A percentile compares a stretch with the other conserved stretches of the same genome.
These are phyloP conservation scores for Quercus alba DNA, from an alignment of 306 rosid species.

Conservation along the genomic window DNA sequence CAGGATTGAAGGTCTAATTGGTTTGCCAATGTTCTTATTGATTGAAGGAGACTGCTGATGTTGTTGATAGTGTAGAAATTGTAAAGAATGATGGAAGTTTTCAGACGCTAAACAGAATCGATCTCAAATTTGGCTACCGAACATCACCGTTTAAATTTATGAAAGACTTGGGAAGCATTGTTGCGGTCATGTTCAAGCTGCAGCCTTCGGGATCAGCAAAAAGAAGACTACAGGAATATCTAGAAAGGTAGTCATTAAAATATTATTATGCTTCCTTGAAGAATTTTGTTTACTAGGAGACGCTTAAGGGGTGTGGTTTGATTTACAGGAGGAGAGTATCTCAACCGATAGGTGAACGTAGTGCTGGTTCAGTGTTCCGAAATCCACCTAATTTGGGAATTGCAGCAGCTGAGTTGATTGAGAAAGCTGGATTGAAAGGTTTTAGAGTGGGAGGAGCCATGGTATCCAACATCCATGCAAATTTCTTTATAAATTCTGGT, in stretches of 20 bases:
- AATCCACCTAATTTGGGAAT: slow-evolving; percentile 25
- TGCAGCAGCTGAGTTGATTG: slow-evolving; percentile 20
- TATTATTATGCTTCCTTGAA: neutral
- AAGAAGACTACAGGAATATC: slow-evolving; percentile 13
- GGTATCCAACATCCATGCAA: slow-evolving; percentile 30
- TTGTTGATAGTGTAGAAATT: slow-evolving; percentile 16
- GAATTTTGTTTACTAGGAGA: neutral
- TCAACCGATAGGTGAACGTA: slow-evolving; percentile 26
- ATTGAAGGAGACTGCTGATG: slow-evolving; percentile 25
- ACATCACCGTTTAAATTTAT: slow-evolving; percentile 27
- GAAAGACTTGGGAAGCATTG: slow-evolving; percentile 33
- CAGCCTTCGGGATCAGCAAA: slow-evolving; percentile 11
- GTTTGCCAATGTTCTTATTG: neutral
- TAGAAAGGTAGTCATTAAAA: slow-evolving; percentile 8
- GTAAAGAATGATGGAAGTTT: slow-evolving; percentile 14
- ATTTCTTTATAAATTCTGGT: slow-evolving; percentile 24
- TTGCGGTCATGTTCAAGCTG: slow-evolving; percentile 23
- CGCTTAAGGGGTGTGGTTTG: neutral
- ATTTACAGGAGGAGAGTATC: slow-evolving; percentile 25
- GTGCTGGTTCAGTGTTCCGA: slow-evolving; percentile 30
- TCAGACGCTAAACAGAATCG: slow-evolving; percentile 1
- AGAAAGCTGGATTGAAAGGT: slow-evolving; percentile 30
- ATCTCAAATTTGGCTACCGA: slow-evolving; percentile 27
- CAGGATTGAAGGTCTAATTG: neutral
- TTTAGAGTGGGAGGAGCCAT: slow-evolving; percentile 28